Conservation (phyloP, 2,329 filamentous ascomycete genomes). For the Cephalotrichum gorgonifer region DNA sequence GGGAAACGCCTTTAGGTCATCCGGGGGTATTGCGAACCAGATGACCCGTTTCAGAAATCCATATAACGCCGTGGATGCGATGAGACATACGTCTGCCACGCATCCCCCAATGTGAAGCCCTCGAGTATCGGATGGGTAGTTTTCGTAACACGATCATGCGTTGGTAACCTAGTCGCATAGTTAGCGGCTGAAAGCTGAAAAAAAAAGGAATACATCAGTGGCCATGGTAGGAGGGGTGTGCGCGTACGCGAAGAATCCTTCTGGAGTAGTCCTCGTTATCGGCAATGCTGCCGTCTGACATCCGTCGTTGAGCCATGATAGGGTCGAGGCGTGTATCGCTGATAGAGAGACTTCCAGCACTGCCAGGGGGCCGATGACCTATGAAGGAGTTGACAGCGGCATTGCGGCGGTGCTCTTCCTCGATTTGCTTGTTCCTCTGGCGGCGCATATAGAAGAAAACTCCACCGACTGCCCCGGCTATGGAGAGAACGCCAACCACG, state of each 20-base stretch:
- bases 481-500: slow-evolving; percentile 68
- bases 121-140: background rate
- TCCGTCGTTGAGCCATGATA: slow-evolving; percentile 69
- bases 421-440: slow-evolving; percentile 64
- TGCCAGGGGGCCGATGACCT: slow-evolving; percentile 49
- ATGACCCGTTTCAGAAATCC: background rate
- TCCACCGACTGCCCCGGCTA: slow-evolving; percentile 57
- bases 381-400: slow-evolving; percentile 71
- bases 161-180: slow-evolving; percentile 40
- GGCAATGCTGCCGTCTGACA: slow-evolving; percentile 92
- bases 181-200: slow-evolving; percentile 9
- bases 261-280: slow-evolving; percentile 96
- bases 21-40: background rate
- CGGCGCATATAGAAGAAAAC: slow-evolving; percentile 66
- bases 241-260: slow-evolving; percentile 80
- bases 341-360: slow-evolving; percentile 58
- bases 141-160: slow-evolving; percentile 29
- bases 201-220: background rate
- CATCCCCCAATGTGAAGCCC: background rate
- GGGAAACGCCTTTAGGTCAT: background rate
- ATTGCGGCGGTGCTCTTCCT: slow-evolving; percentile 77
- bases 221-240: background rate
- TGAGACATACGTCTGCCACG: background rate
- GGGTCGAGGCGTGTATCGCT: slow-evolving; percentile 81
- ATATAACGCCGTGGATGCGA: slow-evolving; percentile 3